Conservation (phyloP, 2,329 filamentous ascomycete genomes). For the Colletotrichum horii region DNA sequence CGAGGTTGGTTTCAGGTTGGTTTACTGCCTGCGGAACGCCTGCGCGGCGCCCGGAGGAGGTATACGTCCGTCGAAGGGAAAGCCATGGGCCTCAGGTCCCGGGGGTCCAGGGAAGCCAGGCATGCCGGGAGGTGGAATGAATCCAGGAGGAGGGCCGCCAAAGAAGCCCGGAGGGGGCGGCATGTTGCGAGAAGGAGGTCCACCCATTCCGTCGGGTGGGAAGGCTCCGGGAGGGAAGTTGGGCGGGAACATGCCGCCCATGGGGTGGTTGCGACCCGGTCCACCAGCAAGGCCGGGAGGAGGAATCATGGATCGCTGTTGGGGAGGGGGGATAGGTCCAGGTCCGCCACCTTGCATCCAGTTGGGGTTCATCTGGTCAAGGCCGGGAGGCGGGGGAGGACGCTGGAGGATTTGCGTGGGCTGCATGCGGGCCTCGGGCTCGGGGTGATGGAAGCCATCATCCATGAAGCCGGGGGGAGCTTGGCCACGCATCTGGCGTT, state of each 20-base stretch:
- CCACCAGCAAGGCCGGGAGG: conserved; percentile 61
- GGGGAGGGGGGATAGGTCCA: conserved; percentile 47
- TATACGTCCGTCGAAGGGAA: conserved; percentile 62
- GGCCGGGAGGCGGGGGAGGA: conserved; percentile 63
- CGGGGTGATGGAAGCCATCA: conserved; percentile 54
- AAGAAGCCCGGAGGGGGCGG: conserved; percentile 65
- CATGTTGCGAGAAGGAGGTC: conserved; percentile 59
- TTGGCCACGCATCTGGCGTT: conserved; percentile 48
- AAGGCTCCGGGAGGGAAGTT: conserved; percentile 60
- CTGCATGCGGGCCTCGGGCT: conserved; percentile 56
- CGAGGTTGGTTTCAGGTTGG: neutral
- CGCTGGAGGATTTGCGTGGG: conserved; percentile 70
- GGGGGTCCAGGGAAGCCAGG: conserved; percentile 60
- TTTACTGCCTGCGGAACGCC: conserved; percentile 42
- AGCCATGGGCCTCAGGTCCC: conserved; percentile 51
- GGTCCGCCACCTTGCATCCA: conserved; percentile 55
- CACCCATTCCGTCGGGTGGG: conserved; percentile 53
- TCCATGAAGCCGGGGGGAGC: conserved; percentile 60
- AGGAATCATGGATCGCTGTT: conserved; percentile 55
- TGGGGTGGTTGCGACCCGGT: conserved; percentile 46
- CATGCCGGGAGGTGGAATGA: conserved; percentile 60
- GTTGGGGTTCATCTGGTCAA: conserved; percentile 64
- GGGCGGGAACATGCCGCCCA: conserved; percentile 66
- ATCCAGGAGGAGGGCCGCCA: conserved; percentile 52
- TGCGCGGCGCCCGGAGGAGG: conserved; percentile 50